Conservation (phyloP, 345 rosid genomes). For the Hibiscus tridactylites region DNA sequence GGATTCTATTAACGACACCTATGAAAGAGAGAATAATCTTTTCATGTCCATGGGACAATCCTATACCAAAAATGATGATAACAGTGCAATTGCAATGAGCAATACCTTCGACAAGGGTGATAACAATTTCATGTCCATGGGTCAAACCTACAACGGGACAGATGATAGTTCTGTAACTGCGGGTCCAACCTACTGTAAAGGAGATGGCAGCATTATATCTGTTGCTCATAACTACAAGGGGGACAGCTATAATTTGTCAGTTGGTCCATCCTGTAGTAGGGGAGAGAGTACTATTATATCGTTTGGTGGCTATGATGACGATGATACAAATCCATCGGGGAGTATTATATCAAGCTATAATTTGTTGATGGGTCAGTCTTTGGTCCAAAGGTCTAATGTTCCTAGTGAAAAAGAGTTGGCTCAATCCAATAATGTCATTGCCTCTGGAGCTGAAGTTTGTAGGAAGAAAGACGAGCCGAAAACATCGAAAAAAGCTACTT, state of each 20-base stretch:
- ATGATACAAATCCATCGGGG: constrained; percentile 33
- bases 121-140: constrained; percentile 33
- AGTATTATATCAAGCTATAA: constrained; percentile 36
- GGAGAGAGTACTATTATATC: constrained; percentile 62
- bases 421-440: constrained; percentile 19
- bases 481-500: constrained; percentile 24
- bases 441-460: constrained; percentile 13
- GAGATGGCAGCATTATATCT: constrained; percentile 18
- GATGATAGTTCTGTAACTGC: constrained; percentile 37
- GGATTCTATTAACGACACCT: constrained; percentile 28
- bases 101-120: constrained; percentile 35
- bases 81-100: constrained; percentile 23
- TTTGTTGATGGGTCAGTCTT: constrained; percentile 35
- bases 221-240: constrained; percentile 26
- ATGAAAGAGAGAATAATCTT: constrained; percentile 29
- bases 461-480: constrained; percentile 34
- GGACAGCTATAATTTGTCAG: constrained; percentile 21
- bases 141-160: constrained; percentile 34
- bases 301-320: constrained; percentile 55
- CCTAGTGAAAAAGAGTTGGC: constrained; percentile 21
- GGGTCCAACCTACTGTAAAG: constrained; percentile 36
- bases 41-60: constrained; percentile 39
- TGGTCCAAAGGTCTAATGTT: constrained; percentile 19
- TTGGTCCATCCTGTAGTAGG: constrained; percentile 32
- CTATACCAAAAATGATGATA: constrained; percentile 33